Evolutionary conservation across 1,284 basidiomycete species (phyloP).

Genomic region (Dichomitus squalens): DNA sequence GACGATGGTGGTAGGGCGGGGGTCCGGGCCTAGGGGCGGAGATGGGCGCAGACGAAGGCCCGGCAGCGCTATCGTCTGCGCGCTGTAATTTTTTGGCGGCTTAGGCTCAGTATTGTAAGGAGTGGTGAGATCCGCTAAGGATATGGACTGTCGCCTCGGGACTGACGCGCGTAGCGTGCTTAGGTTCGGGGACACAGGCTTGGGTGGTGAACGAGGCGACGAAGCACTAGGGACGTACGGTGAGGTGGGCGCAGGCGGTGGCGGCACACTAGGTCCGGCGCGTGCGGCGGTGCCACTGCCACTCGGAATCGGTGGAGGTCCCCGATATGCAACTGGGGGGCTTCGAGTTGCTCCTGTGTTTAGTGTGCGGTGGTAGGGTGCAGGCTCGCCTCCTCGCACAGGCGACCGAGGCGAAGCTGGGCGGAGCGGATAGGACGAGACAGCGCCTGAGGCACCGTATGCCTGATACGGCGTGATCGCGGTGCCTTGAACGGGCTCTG

Average conservation of each 20-base stretch:
- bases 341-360: conserved; percentile 21
- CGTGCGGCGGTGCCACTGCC: conserved; percentile 8
- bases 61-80: conserved; percentile 53
- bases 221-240: conserved; percentile 6
- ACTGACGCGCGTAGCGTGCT: conserved; percentile 19
- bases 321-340: conserved; percentile 24
- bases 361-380: conserved; percentile 13
- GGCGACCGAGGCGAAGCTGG: conserved; percentile 27
- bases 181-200: conserved; percentile 13
- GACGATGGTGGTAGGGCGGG: conserved; percentile 28
- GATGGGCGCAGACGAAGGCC: conserved; percentile 53
- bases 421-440: conserved; percentile 10
- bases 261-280: conserved; percentile 11
- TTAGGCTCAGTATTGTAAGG: conserved; percentile 29
- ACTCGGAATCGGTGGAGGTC: conserved; percentile 17
- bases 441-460: conserved; percentile 11
- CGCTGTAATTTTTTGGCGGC: conserved; percentile 51
- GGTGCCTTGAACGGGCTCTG: conserved; percentile 31
- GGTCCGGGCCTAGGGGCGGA: conserved; percentile 35
- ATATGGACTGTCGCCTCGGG: conserved; percentile 33
- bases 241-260: conserved; percentile 9
- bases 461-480: conserved; percentile 31
- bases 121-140: conserved; percentile 36
- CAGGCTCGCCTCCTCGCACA: conserved; percentile 26
- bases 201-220: conserved; percentile 8